Percentiles rank a stretch among this genome's conserved stretches.
These are phyloP conservation scores for Scytalidium lignicola DNA, from an alignment of 2,329 filamentous ascomycete species.

Conservation along the genomic window DNA sequence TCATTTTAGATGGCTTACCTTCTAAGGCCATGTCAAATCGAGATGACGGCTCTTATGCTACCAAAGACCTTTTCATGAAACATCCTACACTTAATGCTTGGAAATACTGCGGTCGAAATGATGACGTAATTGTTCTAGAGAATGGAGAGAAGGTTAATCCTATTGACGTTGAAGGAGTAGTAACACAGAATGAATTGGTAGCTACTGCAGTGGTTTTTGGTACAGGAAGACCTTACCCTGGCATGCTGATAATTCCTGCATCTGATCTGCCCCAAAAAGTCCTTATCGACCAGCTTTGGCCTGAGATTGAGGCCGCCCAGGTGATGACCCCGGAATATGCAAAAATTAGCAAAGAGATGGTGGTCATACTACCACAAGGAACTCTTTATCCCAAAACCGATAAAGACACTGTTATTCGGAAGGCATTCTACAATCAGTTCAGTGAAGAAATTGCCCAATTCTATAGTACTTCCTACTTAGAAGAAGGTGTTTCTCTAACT, in stretches of 20 bases:
- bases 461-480: conserved; percentile 26
- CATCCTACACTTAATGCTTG: conserved; percentile 33
- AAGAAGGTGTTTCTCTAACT: conserved; percentile 9
- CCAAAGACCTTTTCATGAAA: conserved; percentile 32
- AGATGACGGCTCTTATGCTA: conserved; percentile 9
- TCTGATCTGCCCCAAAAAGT: conserved; percentile 35
- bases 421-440: conserved; percentile 40
- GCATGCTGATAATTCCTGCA: conserved; percentile 46
- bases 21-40: conserved; percentile 4
- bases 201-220: conserved; percentile 53
- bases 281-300: conserved; percentile 42
- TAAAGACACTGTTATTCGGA: conserved; percentile 47
- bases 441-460: conserved; percentile 34
- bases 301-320: conserved; percentile 46
- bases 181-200: conserved; percentile 37
- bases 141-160: conserved; percentile 42
- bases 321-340: conserved; percentile 44
- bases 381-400: conserved; percentile 41
- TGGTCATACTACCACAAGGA: conserved; percentile 40
- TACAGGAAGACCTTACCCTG: conserved; percentile 43
- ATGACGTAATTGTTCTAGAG: conserved; percentile 40
- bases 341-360: conserved; percentile 45
- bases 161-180: conserved; percentile 31
- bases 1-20: not conserved
- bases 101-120: conserved; percentile 32